These are phyloP conservation scores for Rubia yunnanensis DNA, from an alignment of 257 asterid genomes.

Conservation along the genomic window DNA sequence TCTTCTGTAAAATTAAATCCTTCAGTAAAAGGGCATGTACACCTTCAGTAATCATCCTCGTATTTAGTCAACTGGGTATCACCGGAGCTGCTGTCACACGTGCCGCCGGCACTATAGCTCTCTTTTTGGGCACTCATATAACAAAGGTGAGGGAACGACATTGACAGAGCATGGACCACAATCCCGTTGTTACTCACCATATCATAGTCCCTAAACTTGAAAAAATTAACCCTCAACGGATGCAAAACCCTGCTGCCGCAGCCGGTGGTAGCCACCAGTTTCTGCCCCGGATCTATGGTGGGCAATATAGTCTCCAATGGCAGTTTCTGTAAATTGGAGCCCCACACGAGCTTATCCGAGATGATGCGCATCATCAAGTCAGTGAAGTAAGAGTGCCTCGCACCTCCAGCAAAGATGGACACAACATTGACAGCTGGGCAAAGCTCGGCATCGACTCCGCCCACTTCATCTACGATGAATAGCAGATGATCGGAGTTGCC, in stretches of 20 bases:
- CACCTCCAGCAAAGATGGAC: constrained; percentile 45
- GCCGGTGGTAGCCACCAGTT: constrained; percentile 50
- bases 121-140: constrained; percentile 1
- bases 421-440: constrained; percentile 59
- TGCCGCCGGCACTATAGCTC: background rate
- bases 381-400: constrained; percentile 45
- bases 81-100: background rate
- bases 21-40: background rate
- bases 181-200: no score
- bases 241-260: constrained; percentile 51
- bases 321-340: constrained; percentile 35
- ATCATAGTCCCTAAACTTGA: no score
- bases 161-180: no score
- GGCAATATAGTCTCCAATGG: constrained; percentile 32
- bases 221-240: constrained; percentile 64
- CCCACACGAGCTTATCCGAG: constrained; percentile 44
- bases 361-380: constrained; percentile 53
- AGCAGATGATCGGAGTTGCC: no score
- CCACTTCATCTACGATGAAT: no score
- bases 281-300: constrained; percentile 46
- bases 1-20: background rate
- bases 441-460: constrained; percentile 51
- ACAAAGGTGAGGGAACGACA: constrained; percentile 42
- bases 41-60: no score
- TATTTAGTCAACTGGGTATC: no score